Conservation (phyloP, 495 filamentous ascomycete species). For the Aspergillus bertholletiae region DNA sequence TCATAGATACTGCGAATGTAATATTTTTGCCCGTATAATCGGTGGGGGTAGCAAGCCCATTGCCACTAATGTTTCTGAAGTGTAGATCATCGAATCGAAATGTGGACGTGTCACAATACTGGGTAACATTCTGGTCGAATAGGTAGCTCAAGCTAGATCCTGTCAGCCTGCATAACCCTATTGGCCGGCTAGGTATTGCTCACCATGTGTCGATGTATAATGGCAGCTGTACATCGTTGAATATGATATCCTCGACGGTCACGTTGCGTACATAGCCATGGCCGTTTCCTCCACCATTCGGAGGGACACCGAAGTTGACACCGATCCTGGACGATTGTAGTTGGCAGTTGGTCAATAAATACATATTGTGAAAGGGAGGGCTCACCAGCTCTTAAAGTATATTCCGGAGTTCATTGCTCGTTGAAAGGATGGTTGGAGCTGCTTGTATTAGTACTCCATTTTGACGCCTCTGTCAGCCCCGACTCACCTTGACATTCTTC, state of each 20-base stretch:
- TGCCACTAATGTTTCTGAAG: slow-evolving; percentile 1
- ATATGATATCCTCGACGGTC: background rate
- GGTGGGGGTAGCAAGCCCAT: background rate
- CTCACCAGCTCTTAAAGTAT: slow-evolving; percentile 9
- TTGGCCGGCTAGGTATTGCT: background rate
- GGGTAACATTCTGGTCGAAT: background rate
- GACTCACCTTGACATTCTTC: slow-evolving; percentile 14
- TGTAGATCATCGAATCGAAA: background rate
- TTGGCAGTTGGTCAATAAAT: background rate
- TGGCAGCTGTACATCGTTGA: background rate
- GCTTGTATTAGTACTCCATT: background rate
- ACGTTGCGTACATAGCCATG: slow-evolving; percentile 2
- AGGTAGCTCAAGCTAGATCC: slow-evolving; percentile 1
- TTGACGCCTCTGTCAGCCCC: background rate
- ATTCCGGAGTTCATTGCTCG: background rate
- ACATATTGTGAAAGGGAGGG: too few species aligned
- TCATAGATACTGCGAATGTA: slow-evolving; percentile 1
- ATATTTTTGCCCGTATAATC: slow-evolving; percentile 2
- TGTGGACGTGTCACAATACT: slow-evolving; percentile 5
- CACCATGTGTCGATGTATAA: slow-evolving; percentile 5
- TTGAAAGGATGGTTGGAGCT: slow-evolving; percentile 5
- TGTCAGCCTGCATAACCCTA: background rate
- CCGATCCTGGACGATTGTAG: background rate
- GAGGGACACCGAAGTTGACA: background rate
- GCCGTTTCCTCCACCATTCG: slow-evolving; percentile 1